Evolutionary conservation across 1,139 yeast genomes (phyloP).

Genomic region (Yamadazyma epiphylla): DNA sequence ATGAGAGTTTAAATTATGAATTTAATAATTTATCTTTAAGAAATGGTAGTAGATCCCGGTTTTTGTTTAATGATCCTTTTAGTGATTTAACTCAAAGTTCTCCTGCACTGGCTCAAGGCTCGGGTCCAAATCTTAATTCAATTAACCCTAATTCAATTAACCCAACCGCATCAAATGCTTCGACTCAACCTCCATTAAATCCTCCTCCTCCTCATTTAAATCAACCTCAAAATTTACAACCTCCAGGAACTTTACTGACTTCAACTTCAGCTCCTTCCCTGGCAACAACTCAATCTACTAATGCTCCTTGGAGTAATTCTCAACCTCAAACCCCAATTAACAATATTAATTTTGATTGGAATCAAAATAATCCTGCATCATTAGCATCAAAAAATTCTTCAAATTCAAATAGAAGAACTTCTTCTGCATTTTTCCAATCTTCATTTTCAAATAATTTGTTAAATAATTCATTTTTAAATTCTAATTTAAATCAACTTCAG

Average conservation of each 20-base stretch:
- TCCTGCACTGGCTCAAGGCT: too few species aligned
- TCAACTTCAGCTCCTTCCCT: too few species aligned
- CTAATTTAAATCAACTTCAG: conserved; percentile 7
- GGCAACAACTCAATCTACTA: neutral
- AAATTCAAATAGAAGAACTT: conserved; percentile 19
- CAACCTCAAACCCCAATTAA: conserved; percentile 40
- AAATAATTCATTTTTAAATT: conserved; percentile 6
- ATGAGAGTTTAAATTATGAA: conserved; percentile 18
- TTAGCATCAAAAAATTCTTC: conserved; percentile 12
- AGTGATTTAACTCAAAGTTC: conserved; percentile 3
- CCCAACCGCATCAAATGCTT: conserved; percentile 12
- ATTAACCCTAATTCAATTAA: conserved; percentile 3
- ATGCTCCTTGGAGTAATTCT: conserved; percentile 16
- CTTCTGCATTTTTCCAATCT: conserved; percentile 32
- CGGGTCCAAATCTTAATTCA: too few species aligned
- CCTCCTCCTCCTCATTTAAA: conserved; percentile 16
- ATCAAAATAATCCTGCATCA: conserved; percentile 15
- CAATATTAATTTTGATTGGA: conserved; percentile 34
- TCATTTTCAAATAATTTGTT: conserved; percentile 12
- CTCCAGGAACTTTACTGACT: too few species aligned
- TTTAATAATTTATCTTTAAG: conserved; percentile 28
- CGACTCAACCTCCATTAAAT: conserved; percentile 8
- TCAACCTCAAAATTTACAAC: neutral
- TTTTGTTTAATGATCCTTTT: conserved; percentile 67
- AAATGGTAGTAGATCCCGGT: conserved; percentile 47